Conservation (phyloP, 1,139 yeast species). For the Zygosaccharomyces pseudobailii region DNA sequence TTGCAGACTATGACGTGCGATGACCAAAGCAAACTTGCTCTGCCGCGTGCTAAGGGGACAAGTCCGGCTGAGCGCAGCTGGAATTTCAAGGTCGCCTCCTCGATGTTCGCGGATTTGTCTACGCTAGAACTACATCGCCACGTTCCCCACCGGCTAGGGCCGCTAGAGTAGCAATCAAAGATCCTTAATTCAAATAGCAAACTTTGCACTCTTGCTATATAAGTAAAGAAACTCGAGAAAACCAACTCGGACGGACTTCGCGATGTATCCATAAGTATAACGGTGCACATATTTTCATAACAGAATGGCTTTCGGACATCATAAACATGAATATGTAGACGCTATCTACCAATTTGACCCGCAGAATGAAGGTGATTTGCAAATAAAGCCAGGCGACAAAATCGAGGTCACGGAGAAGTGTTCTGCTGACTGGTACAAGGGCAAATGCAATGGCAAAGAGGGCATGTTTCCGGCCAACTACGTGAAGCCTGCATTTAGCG, state of each 20-base stretch:
- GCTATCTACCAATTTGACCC: conserved; percentile 69
- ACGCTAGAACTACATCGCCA: neutral
- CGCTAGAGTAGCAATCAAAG: neutral
- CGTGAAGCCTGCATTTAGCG: conserved; percentile 46
- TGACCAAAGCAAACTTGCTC: neutral
- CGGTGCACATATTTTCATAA: neutral
- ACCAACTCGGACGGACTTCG: too few relatives aligned
- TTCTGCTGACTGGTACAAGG: conserved; percentile 91
- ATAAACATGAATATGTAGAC: conserved; percentile 43
- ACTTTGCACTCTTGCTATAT: neutral
- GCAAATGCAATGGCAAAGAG: conserved; percentile 50
- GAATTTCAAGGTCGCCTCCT: neutral
- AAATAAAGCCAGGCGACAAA: conserved; percentile 59
- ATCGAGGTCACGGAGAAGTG: conserved; percentile 67
- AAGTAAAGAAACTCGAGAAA: neutral
- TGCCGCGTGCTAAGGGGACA: neutral
- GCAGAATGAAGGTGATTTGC: conserved; percentile 70
- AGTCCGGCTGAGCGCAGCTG: neutral
- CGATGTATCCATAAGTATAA: too few relatives aligned
- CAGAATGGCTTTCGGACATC: conserved; percentile 2
- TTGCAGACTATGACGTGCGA: too few relatives aligned
- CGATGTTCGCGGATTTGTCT: neutral
- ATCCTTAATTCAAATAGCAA: neutral
- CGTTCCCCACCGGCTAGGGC: neutral
- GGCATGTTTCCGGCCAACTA: conserved; percentile 94